Base-by-base conservation (phyloP, 1,284 basidiomycete genomes). In the Vanrija pseudolonga region DNA sequence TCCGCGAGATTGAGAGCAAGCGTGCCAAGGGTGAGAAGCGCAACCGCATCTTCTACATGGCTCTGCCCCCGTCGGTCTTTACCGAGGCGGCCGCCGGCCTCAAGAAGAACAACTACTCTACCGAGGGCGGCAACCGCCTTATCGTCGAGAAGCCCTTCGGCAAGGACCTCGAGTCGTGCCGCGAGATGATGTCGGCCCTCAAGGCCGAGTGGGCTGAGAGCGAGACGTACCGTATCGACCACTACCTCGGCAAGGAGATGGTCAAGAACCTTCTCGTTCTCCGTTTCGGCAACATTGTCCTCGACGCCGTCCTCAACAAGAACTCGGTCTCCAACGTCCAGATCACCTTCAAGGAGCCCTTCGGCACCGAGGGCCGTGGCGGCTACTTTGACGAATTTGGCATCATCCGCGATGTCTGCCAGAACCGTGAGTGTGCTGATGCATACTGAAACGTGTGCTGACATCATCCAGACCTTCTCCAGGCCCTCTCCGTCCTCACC, bases 311-410 rank as follows among this genome's bases (percentile, higher is more conserved):
- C 23, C 94, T 93, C 88, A 92, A 96, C 80, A 95, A 89, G 78
- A 90, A 92, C 76, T 89, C 85, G 55, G 88, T 97, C 78, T 86
- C 84, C 77, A 97, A 92, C 72, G 90, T 97, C 39, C 94, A 97
- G 77, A 95, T 97, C 79, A 95, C 91, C 9, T 96, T 97, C 85
- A 97, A 97, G 80, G 94, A 97, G 78, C 89, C 92, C 11, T 95
- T 97, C 72, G 93, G 93, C 39, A 97, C 93, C 47, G 93, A 97
- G 76, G 93, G 93, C 39, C 89, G 93, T 65, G 93, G 93, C 38
- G 93, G 94, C 23, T 97, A 97, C 83, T 97, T 97, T 80, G 93
- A 97, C 77, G 93, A 96, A 78, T 97, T 96, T 78, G 93, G 93
- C 59, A 95, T 97, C 74, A 94, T 97, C 76, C 87, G 93, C 72